Evolutionary conservation across 352 stramenopile genomes (phyloP).

Genomic region (Pythium brachiatum): DNA sequence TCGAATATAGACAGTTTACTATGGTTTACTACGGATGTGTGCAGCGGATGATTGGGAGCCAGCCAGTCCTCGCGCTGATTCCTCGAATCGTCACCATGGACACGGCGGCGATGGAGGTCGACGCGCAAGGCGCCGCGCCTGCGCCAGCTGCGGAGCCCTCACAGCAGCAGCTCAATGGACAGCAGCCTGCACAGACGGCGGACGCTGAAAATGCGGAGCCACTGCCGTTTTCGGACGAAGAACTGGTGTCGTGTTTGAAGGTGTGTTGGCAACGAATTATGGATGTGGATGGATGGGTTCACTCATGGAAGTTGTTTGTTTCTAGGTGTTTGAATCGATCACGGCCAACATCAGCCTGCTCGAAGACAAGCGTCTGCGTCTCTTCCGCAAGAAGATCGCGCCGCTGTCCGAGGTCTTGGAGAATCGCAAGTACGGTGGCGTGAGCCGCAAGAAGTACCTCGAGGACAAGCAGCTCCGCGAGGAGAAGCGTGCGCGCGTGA

Average conservation of each 20-base stretch:
- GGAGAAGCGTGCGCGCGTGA: conserved; percentile 79
- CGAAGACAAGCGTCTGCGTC: conserved; percentile 72
- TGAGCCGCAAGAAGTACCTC: conserved; percentile 85
- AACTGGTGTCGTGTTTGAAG: conserved; percentile 58
- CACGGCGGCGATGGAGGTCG: conserved; percentile 37
- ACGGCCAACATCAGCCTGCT: conserved; percentile 49
- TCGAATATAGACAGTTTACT: not conserved
- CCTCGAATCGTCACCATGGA: conserved; percentile 18
- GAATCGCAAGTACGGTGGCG: conserved; percentile 78
- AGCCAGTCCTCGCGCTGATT: conserved; percentile 12
- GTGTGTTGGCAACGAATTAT: conserved; percentile 16
- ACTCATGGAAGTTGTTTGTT: conserved; percentile 1
- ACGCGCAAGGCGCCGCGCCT: conserved; percentile 24
- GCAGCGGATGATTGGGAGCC: conserved; percentile 8
- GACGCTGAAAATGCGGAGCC: conserved; percentile 24
- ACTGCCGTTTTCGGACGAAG: conserved; percentile 73
- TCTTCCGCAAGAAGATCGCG: conserved; percentile 76
- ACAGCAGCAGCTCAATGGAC: conserved; percentile 8
- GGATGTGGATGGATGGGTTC: conserved; percentile 7
- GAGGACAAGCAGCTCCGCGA: conserved; percentile 85
- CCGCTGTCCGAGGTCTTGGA: conserved; percentile 79
- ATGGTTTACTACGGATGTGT: not conserved
- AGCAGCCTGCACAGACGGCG: not conserved
- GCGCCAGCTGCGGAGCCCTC: not conserved
- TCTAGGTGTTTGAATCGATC: conserved; percentile 57